Evolutionary conservation across 2,329 filamentous ascomycete genomes (phyloP), one percentile per base, ranked within the genome.

Genomic region (Aspergillus ibericus): DNA sequence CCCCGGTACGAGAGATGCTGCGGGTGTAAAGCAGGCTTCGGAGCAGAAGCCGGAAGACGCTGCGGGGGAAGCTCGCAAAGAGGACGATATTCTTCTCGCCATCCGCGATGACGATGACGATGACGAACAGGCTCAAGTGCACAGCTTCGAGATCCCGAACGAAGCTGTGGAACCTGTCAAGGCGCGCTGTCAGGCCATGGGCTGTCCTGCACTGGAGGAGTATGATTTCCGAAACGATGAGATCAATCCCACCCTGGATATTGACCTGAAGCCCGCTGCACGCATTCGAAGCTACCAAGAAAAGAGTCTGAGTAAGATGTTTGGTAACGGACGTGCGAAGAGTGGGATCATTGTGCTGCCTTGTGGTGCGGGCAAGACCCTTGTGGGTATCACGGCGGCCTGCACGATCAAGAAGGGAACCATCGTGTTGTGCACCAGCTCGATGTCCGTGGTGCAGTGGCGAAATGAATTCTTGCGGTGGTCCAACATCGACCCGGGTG

Each of bases 391-490:
- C 66, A 98, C 95, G 18, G 95, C 95, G 42, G 95, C 93, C 18
- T 98, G 95, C 77, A 98, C 95, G 4, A 93, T 99, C 76, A 96
- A 96, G 75, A 99, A 98, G 79, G 93, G 93, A 10, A 88, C 93
- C 20, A 93, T 99, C 58, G 92, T 99, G 7, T 86, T 99, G 18
- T 96, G 92, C 78, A 99, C 95, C 2, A 96, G 92, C 71, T 93
- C 92, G 55, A 99, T 99, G 93, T 97, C 92, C 6, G 95, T 96
- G 5, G 89, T 96, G 18, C 95, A 99, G 75, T 99, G 95, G 95
- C 84, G 92, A 59, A 88, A 95, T 60, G 95, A 99, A 71, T 99
- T 99, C 72, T 80, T 98, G 63, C 96, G 97, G 68, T 99, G 95
- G 95, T 97, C 93, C n/a, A 98, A 98, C 70, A 96, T 96, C 61